A percentile compares a stretch with the other conserved stretches of the same genome.
phyloP scores from a whole-genome alignment of 2,329 filamentous ascomycete genomes.

The Trichoderma endophyticum region DNA sequence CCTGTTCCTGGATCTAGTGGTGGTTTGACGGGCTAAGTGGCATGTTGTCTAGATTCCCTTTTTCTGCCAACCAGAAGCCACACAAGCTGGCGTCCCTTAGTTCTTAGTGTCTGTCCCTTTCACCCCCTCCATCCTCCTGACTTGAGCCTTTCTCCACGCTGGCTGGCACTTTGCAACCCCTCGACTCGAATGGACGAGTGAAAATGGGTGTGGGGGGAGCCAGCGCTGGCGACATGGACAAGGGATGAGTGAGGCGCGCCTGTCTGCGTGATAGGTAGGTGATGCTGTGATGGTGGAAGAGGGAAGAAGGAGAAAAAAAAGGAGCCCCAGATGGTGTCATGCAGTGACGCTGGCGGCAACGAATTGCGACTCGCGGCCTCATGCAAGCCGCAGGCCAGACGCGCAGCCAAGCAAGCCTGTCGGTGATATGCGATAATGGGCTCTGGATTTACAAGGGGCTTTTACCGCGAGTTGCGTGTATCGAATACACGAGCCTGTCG shows the following conservation, averaged over 20 bases:
- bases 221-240: not conserved
- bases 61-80: slow-evolving; percentile 4
- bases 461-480: not conserved
- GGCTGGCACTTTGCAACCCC: not conserved
- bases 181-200: not conserved
- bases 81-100: not conserved
- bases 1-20: slow-evolving; percentile 15
- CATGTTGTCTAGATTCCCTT: slow-evolving; percentile 1
- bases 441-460: not conserved
- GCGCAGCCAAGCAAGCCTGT: slow-evolving; percentile 13
- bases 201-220: not conserved
- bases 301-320: not conserved
- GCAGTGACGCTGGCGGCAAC: slow-evolving; percentile 21
- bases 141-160: slow-evolving; percentile 1
- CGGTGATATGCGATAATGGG: slow-evolving; percentile 10
- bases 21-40: not conserved
- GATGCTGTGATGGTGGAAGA: slow-evolving; percentile 9
- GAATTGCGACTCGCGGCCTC: slow-evolving; percentile 15
- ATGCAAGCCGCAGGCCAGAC: slow-evolving; percentile 18
- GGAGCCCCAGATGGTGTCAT: slow-evolving; percentile 28
- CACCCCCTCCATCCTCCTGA: not conserved
- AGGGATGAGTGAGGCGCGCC: slow-evolving; percentile 12
- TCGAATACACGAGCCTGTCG: not conserved
- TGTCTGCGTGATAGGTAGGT: slow-evolving; percentile 8
- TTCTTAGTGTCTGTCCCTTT: not conserved